Evolutionary conservation across 805 yeast species (phyloP), one percentile per base, ranked within the genome.

Genomic region (Candida tibetensis): DNA sequence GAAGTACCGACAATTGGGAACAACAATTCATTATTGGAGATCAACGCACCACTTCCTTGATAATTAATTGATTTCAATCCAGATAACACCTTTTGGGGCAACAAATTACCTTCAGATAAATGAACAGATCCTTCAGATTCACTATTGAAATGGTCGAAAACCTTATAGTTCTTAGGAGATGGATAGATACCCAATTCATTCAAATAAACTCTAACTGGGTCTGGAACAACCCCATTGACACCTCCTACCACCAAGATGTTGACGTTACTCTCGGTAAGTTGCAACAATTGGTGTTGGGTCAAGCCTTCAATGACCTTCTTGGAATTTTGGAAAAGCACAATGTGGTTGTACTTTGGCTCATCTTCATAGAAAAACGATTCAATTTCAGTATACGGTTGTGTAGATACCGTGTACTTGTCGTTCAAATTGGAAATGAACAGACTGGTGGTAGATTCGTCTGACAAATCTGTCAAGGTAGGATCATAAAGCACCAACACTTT

Each of bases 111-210:
- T 13, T 51, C 41, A 10, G 60, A 53, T 22, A 61, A 46, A 53
- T 53, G 48, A 58, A 77, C 44, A 38, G 45, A 48, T 23, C 48
- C 52, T 15, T 31, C 58, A 5, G 51, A 52, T 14, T 50, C 60
- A 18, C 52, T 49, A 41, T 60, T 55, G 64, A 87, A 87, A 58
- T 84, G 82, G 59, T 89, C 95, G 5, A 72, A 58, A 30, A 83
- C 64, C 37, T 67, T 59, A 57, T 77, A 80, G 35, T 79, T 82
- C 55, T 79, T 84, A 41, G 96, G 95, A 34, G 93, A 76, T 41
- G 96, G 85, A 52, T 71, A 77, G 36, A 93, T 81, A 22, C 96
- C 99, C 47, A 90, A 63, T 57, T 90, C 88, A 52, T 80, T 77
- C 47, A 87, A 73, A 51, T 84, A 82, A 2, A 74, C 65, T 43